These are phyloP conservation scores for Parsonsia alboflavescens DNA, from an alignment of 257 asterid species.

Conservation along the genomic window DNA sequence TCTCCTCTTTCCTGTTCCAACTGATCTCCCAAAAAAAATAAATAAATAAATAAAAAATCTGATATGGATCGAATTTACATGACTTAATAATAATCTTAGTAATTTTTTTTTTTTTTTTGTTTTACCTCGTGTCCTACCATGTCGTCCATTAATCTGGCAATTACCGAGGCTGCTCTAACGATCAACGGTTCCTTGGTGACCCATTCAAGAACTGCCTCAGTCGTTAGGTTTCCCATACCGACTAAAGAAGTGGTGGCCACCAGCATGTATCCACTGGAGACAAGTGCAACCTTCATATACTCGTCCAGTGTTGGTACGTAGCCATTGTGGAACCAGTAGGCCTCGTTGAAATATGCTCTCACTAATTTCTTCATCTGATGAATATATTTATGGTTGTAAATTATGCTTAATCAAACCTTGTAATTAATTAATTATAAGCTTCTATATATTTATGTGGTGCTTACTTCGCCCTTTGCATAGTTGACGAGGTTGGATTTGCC, in stretches of 20 bases:
- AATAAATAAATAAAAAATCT: too few relatives aligned
- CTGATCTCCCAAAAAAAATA: too few relatives aligned
- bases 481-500: background rate
- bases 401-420: too few relatives aligned
- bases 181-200: background rate
- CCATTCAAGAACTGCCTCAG: slow-evolving; percentile 1
- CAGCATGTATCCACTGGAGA: background rate
- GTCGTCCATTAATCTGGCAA: slow-evolving; percentile 11
- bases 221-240: slow-evolving; percentile 3
- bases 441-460: too few relatives aligned
- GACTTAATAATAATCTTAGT: too few relatives aligned
- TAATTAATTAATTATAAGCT: background rate
- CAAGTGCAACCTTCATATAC: slow-evolving; percentile 3
- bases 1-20: slow-evolving; percentile 21
- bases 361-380: slow-evolving; percentile 1
- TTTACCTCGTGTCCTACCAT: slow-evolving; percentile 2
- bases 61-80: too few relatives aligned
- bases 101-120: too few relatives aligned
- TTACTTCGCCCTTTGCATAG: slow-evolving; percentile 20
- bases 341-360: slow-evolving; percentile 9
- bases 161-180: background rate
- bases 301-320: slow-evolving; percentile 5
- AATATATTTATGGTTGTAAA: too few relatives aligned
- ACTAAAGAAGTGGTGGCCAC: background rate
- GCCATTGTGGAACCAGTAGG: background rate